These are phyloP conservation scores for Phytophthora hybrid DNA, from an alignment of 352 stramenopile genomes.

Conservation along the genomic window DNA sequence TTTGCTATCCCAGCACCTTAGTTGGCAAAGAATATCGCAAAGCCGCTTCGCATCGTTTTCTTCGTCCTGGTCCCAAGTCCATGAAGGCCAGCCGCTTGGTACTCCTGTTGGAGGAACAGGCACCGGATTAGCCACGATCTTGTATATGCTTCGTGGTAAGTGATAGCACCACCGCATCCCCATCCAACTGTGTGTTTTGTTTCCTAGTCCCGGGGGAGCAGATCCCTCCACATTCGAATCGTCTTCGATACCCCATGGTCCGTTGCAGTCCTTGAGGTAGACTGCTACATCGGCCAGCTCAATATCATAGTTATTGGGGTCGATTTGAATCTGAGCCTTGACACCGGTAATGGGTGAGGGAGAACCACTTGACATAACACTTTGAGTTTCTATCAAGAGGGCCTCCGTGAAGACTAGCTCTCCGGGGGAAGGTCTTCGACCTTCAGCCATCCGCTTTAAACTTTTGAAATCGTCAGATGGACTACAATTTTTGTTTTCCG, in stretches of 20 bases:
- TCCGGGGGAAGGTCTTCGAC: slow-evolving; percentile 55
- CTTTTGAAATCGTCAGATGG: slow-evolving; percentile 69
- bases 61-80: slow-evolving; percentile 48
- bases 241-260: slow-evolving; percentile 54
- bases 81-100: slow-evolving; percentile 68
- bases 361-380: slow-evolving; percentile 16
- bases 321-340: slow-evolving; percentile 37
- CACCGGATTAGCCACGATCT: slow-evolving; percentile 64
- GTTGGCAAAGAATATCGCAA: slow-evolving; percentile 79
- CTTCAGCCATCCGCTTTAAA: slow-evolving; percentile 61
- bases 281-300: slow-evolving; percentile 40
- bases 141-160: slow-evolving; percentile 61
- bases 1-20: slow-evolving; percentile 74
- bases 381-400: slow-evolving; percentile 74
- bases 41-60: slow-evolving; percentile 39
- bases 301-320: slow-evolving; percentile 43
- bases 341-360: slow-evolving; percentile 7
- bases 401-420: slow-evolving; percentile 75
- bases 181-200: slow-evolving; percentile 78
- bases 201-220: slow-evolving; percentile 41
- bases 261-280: slow-evolving; percentile 69
- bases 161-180: slow-evolving; percentile 85
- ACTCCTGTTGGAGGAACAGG: slow-evolving; percentile 68
- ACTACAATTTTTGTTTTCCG: neutral
- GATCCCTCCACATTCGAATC: slow-evolving; percentile 28